phyloP scores from a whole-genome alignment of 768 basidiomycete genomes.

The Russula emetica region DNA sequence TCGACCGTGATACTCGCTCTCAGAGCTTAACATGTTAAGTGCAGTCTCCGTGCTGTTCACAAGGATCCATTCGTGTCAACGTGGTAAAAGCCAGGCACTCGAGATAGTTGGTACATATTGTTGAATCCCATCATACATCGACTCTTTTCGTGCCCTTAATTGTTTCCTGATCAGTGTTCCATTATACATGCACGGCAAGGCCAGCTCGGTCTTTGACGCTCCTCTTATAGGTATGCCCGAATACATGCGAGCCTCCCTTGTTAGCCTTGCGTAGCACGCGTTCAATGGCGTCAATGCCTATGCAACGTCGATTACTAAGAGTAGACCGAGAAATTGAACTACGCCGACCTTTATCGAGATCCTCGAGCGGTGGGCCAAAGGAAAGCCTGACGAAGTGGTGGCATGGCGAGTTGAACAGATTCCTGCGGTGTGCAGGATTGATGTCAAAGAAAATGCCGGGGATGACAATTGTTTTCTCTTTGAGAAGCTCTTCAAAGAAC shows the following conservation, averaged over 20 bases:
- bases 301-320: not conserved
- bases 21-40: not conserved
- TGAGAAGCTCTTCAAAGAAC: slow-evolving; percentile 92
- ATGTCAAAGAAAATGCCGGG: slow-evolving; percentile 90
- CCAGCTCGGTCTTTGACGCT: slow-evolving; percentile 39
- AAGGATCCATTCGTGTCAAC: not conserved
- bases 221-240: slow-evolving; percentile 72
- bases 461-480: slow-evolving; percentile 86
- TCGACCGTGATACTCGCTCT: not conserved
- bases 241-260: slow-evolving; percentile 52
- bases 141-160: not conserved
- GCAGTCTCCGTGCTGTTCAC: not conserved
- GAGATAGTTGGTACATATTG: no score
- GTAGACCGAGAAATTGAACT: not conserved
- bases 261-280: slow-evolving; percentile 68
- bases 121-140: not conserved
- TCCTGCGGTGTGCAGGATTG: slow-evolving; percentile 75
- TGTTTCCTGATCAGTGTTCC: not conserved
- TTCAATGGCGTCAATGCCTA: slow-evolving; percentile 82
- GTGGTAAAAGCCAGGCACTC: not conserved
- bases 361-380: slow-evolving; percentile 77
- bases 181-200: slow-evolving; percentile 5
- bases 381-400: slow-evolving; percentile 86
- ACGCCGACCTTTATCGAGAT: slow-evolving; percentile 64
- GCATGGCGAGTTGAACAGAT: slow-evolving; percentile 86